These are phyloP conservation scores for Acrocalymma vagum DNA, from an alignment of 2,329 filamentous ascomycete genomes.

Conservation along the genomic window DNA sequence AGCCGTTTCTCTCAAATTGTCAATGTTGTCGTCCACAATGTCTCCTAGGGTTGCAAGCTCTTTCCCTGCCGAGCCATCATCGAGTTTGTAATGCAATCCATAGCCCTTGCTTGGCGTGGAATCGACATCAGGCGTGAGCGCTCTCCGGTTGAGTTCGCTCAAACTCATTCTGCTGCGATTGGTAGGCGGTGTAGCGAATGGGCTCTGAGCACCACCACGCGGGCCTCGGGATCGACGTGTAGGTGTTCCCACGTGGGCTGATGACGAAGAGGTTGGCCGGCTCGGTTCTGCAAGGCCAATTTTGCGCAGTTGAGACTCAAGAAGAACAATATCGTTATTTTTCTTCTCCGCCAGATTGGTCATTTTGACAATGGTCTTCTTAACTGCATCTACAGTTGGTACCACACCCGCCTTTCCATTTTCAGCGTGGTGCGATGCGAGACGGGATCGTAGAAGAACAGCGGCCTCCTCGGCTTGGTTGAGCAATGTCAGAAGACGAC, in stretches of 20 bases:
- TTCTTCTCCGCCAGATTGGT: slow-evolving; percentile 91
- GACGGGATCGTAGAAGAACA: slow-evolving; percentile 78
- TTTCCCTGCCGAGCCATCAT: slow-evolving; percentile 33
- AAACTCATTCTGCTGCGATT: slow-evolving; percentile 41
- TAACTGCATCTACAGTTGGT: slow-evolving; percentile 90
- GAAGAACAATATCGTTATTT: slow-evolving; percentile 87
- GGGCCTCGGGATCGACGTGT: slow-evolving; percentile 24
- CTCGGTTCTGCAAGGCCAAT: slow-evolving; percentile 52
- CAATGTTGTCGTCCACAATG: slow-evolving; percentile 51
- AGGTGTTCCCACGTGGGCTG: slow-evolving; percentile 24
- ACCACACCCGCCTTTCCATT: slow-evolving; percentile 57
- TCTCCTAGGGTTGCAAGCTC: slow-evolving; percentile 46
- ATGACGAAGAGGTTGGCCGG: slow-evolving; percentile 33
- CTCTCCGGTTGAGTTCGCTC: slow-evolving; percentile 35
- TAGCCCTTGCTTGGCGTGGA: slow-evolving; percentile 39
- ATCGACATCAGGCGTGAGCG: slow-evolving; percentile 38
- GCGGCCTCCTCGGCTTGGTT: slow-evolving; percentile 82
- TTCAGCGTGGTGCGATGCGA: slow-evolving; percentile 66
- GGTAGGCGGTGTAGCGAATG: slow-evolving; percentile 49
- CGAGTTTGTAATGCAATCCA: slow-evolving; percentile 45
- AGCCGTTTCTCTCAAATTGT: slow-evolving; percentile 42
- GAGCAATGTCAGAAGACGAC: slow-evolving; percentile 76
- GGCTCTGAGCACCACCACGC: slow-evolving; percentile 30
- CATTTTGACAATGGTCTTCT: slow-evolving; percentile 92
- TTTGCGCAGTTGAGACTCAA: slow-evolving; percentile 86